Evolutionary conservation across 176 grass and related monocot genomes (phyloP).

Genomic region (Eragrostis curvula): DNA sequence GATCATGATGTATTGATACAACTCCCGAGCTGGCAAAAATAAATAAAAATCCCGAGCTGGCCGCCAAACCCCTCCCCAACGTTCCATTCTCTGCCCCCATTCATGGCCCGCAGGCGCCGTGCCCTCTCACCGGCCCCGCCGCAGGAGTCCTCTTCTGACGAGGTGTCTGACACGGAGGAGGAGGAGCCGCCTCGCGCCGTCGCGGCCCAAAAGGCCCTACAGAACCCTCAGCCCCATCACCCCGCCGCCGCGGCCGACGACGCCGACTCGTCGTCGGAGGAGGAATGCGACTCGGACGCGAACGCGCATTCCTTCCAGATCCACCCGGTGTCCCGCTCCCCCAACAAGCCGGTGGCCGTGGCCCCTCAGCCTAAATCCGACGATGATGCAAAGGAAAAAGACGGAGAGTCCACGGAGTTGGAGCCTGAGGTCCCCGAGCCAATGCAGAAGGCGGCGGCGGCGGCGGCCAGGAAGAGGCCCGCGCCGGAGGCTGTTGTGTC

Average conservation of each 20-base stretch:
- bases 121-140: conserved; percentile 11
- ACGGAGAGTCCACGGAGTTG: neutral
- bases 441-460: neutral
- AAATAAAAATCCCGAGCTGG: no score
- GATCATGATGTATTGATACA: no score
- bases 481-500: neutral
- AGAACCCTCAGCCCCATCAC: neutral
- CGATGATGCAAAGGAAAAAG: conserved; percentile 9
- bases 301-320: conserved; percentile 28
- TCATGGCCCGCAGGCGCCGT: conserved; percentile 42
- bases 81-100: neutral
- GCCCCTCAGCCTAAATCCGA: neutral
- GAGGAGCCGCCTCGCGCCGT: neutral
- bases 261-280: neutral
- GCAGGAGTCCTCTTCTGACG: conserved; percentile 15
- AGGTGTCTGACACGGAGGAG: neutral
- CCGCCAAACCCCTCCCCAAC: neutral
- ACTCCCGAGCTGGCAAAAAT: no score
- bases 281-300: conserved; percentile 30
- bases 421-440: neutral
- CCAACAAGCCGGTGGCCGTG: neutral
- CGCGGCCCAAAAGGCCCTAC: neutral
- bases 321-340: conserved; percentile 1
- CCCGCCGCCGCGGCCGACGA: neutral
- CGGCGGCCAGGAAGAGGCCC: conserved; percentile 33